Percentiles rank a stretch among this genome's conserved stretches.
Conservation (phyloP, 306 rosid species). For the Ceratonia siliqua region DNA sequence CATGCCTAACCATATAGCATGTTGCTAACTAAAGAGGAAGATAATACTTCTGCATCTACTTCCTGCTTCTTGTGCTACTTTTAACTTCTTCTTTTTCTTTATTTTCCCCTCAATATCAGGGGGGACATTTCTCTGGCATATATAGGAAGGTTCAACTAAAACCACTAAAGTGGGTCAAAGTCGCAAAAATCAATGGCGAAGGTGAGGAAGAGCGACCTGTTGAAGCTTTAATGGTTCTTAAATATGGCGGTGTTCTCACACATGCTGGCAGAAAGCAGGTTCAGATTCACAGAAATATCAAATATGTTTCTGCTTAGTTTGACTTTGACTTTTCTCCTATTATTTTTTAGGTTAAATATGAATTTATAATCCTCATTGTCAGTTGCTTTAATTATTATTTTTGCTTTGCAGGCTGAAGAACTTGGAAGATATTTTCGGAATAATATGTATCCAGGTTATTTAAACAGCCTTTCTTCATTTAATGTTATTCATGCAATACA, state of each 20-base stretch:
- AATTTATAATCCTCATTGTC: slow-evolving; percentile 21
- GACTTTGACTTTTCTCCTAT: slow-evolving; percentile 5
- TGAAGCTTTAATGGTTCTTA: slow-evolving; percentile 97
- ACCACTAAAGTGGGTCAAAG: slow-evolving; percentile 90
- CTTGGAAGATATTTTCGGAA: slow-evolving; percentile 95
- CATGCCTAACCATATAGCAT: slow-evolving; percentile 10
- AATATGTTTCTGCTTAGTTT: slow-evolving; percentile 15
- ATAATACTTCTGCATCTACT: not conserved
- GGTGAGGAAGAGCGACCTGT: slow-evolving; percentile 91
- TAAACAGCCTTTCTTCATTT: slow-evolving; percentile 20
- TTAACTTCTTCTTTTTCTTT: not conserved
- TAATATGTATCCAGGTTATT: slow-evolving; percentile 93
- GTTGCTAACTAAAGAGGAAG: not conserved
- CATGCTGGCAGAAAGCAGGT: slow-evolving; percentile 99
- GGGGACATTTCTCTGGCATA: slow-evolving; percentile 97
- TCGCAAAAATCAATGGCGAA: slow-evolving; percentile 67
- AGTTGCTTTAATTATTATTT: slow-evolving; percentile 21
- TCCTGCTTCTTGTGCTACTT: not conserved
- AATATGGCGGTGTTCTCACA: slow-evolving; percentile 98
- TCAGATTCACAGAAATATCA: slow-evolving; percentile 9
- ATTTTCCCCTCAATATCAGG: slow-evolving; percentile 53
- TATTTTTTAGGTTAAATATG: slow-evolving; percentile 23
- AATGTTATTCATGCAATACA: not conserved
- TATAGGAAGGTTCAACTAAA: slow-evolving; percentile 96
- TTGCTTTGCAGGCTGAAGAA: slow-evolving; percentile 85